Evolutionary conservation across 1,284 basidiomycete genomes (phyloP), one percentile per base, ranked within the genome.

Genomic region (Fomitopsis schrenkii): DNA sequence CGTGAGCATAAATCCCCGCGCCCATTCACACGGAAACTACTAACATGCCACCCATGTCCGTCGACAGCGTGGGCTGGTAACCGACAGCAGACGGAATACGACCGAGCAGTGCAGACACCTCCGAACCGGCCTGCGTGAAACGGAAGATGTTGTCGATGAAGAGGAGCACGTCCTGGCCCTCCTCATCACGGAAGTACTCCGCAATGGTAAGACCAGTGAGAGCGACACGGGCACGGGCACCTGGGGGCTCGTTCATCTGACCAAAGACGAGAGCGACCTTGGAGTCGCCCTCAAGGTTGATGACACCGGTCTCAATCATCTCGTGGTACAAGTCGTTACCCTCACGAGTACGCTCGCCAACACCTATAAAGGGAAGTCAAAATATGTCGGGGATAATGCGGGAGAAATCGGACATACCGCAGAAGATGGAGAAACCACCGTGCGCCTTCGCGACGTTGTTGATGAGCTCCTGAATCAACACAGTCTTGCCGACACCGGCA

Each of bases 91-190:
- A 98, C 67, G 97, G 97, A 75, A 98, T 99, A 95, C 97, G 97
- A 87, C 97, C 97, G 73, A 98, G 93, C 75, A 99, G 80, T 68
- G 97, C 97, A 82, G 97, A 99, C 84, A 98, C 97, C 80, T 98
- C 97, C 69, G 97, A 99, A 92, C 97, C 97, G 76, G 97, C 97
- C 81, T 98, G 95, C 71, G 95, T 97, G 91, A 98, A 97, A 77
- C 95, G 94, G 94, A 97, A 97, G 83, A 98, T 99, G 88, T 98
- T 99, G 93, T 99, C 97, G 77, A 98, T 98, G 88, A 98, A 98
- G 76, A 99, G 91, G 76, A 98, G 87, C 84, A 99, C 97, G 80
- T 98, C 97, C 82, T 99, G 97, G 70, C 97, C 97, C 83, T 99
- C 96, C 82, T 98, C 96, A 75, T 99, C 97, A 91, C 97, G 96